Evolutionary conservation across 352 stramenopile species (phyloP).

Genomic region (Phytophthora citrophthora): DNA sequence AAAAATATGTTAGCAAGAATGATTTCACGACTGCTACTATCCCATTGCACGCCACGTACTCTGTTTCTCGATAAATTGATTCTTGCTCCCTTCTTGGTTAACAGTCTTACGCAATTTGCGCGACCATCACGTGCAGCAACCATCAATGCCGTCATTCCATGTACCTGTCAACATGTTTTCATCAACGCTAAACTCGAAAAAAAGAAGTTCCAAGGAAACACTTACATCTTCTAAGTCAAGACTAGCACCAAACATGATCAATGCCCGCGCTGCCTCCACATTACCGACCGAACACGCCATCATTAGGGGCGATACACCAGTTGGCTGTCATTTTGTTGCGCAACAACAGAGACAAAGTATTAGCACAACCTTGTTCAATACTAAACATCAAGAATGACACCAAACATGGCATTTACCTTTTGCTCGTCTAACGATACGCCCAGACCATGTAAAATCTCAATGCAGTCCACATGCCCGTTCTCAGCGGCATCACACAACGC

Average conservation of each 20-base stretch:
- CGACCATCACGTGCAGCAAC: slow-evolving; percentile 76
- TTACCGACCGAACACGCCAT: slow-evolving; percentile 88
- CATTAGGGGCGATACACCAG: slow-evolving; percentile 82
- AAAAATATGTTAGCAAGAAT: slow-evolving; percentile 8
- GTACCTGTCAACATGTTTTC: slow-evolving; percentile 53
- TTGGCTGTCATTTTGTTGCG: slow-evolving; percentile 52
- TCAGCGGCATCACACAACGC: slow-evolving; percentile 84
- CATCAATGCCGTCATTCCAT: slow-evolving; percentile 85
- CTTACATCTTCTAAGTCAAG: slow-evolving; percentile 85
- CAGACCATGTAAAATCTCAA: slow-evolving; percentile 82
- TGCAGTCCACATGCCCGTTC: slow-evolving; percentile 82
- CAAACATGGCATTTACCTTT: slow-evolving; percentile 54
- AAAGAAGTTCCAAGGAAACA: background rate
- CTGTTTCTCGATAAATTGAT: slow-evolving; percentile 87
- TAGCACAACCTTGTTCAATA: slow-evolving; percentile 1
- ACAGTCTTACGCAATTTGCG: slow-evolving; percentile 65
- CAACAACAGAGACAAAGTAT: slow-evolving; percentile 8
- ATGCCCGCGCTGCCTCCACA: slow-evolving; percentile 75
- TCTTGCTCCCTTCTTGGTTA: slow-evolving; percentile 81
- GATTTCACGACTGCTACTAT: background rate
- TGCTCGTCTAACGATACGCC: slow-evolving; percentile 84
- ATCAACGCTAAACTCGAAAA: slow-evolving; percentile 8
- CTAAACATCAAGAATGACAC: background rate
- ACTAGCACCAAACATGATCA: slow-evolving; percentile 87
- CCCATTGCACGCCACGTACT: slow-evolving; percentile 39